Conservation (phyloP, 495 filamentous ascomycete genomes). For the Penicillium pancosmium region DNA sequence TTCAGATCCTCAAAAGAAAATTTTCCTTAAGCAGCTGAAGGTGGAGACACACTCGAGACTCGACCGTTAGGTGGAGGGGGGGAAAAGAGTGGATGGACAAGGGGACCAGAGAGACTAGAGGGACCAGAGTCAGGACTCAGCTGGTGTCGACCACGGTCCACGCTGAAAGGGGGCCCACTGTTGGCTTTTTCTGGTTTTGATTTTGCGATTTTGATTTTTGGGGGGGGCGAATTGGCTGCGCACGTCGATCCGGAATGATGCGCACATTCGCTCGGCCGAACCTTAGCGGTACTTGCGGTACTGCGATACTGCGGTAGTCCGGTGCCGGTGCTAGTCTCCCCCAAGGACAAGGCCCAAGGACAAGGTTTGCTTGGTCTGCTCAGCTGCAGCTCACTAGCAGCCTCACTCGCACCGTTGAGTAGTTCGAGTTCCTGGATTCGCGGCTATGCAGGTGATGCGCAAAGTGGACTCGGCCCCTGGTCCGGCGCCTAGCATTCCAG, state of each 20-base stretch:
- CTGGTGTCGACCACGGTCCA: neutral
- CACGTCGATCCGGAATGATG: constrained; percentile 1
- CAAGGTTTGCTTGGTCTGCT: no score
- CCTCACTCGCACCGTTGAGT: no score
- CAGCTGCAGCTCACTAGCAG: no score
- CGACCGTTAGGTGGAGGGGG: constrained; percentile 16
- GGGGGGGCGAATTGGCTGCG: neutral
- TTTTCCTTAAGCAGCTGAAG: no score
- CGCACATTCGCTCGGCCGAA: constrained; percentile 6
- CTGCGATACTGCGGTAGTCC: no score
- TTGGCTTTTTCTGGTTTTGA: no score
- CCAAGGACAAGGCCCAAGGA: no score
- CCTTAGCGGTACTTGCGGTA: no score
- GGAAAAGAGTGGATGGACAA: neutral
- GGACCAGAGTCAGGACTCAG: neutral
- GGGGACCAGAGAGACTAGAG: neutral
- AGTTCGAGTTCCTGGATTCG: neutral
- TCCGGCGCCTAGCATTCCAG: constrained; percentile 42
- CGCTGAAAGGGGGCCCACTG: neutral
- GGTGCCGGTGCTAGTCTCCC: no score
- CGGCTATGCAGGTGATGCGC: constrained; percentile 45
- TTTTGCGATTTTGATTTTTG: no score
- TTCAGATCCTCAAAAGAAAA: no score
- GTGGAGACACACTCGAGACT: no score
- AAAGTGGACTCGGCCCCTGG: constrained; percentile 42